A percentile compares a stretch with the other conserved stretches of the same genome.
Evolutionary conservation across 352 stramenopile species (phyloP).

Genomic region (Thraustochytrium sp.): DNA sequence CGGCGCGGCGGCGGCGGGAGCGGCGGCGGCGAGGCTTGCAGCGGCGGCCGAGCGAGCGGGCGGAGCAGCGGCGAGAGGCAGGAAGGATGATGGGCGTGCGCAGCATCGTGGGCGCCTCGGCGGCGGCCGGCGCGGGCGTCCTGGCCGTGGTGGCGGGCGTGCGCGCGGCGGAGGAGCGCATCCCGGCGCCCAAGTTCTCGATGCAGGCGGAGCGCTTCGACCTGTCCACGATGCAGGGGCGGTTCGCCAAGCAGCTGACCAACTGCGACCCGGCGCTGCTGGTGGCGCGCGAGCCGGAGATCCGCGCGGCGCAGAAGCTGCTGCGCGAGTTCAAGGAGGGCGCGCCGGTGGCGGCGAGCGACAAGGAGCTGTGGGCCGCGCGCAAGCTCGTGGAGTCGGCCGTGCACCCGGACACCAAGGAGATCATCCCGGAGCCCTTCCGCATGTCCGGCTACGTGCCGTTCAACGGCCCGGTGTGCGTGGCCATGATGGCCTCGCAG

Average conservation of each 20-base stretch:
- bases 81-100: slow-evolving; percentile 3
- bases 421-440: slow-evolving; percentile 61
- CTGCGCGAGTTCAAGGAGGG: background rate
- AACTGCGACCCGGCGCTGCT: slow-evolving; percentile 30
- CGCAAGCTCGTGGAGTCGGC: slow-evolving; percentile 53
- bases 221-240: slow-evolving; percentile 11
- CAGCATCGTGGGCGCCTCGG: slow-evolving; percentile 7
- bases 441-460: slow-evolving; percentile 65
- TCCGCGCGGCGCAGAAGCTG: background rate
- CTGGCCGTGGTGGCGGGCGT: background rate
- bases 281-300: background rate
- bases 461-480: slow-evolving; percentile 65
- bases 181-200: slow-evolving; percentile 22
- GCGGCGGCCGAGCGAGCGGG: background rate
- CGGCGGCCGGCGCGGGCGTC: background rate
- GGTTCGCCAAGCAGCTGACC: slow-evolving; percentile 37
- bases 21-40: background rate
- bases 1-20: background rate
- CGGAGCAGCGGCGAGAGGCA: background rate
- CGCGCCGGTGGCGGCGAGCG: background rate
- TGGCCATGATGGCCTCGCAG: slow-evolving; percentile 59
- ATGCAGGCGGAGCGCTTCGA: slow-evolving; percentile 35
- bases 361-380: slow-evolving; percentile 56
- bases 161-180: background rate
- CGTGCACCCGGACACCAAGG: slow-evolving; percentile 58